Conservation (phyloP, 768 basidiomycete species). For the Mycena olivaceomarginata region DNA sequence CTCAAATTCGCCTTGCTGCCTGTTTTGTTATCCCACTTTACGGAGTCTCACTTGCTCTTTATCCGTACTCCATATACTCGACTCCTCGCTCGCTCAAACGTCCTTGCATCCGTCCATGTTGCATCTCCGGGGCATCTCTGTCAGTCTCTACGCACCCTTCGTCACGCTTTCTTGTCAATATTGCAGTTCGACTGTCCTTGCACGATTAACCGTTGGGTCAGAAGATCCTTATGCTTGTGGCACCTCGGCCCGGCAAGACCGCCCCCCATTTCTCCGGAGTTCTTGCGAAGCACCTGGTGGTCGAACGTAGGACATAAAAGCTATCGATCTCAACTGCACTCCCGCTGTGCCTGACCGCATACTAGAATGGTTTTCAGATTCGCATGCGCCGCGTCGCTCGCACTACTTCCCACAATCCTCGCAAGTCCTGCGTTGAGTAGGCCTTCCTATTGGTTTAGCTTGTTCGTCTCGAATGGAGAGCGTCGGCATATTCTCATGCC, state of each 20-base stretch:
- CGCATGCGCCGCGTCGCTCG: constrained; percentile 11
- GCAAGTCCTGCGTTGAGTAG: constrained; percentile 22
- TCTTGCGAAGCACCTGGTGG: constrained; percentile 25
- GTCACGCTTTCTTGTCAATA: neutral
- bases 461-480: constrained; percentile 33
- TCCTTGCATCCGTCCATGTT: neutral
- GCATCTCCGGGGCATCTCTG: neutral
- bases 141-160: neutral
- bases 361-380: constrained; percentile 11
- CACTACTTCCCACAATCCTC: constrained; percentile 23
- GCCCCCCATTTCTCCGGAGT: constrained; percentile 20
- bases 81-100: neutral
- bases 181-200: neutral
- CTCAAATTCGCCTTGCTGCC: too few relatives aligned
- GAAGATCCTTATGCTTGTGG: constrained; percentile 8
- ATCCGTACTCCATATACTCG: neutral
- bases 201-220: constrained; percentile 13
- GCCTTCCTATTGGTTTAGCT: constrained; percentile 37
- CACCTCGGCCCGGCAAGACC: constrained; percentile 14
- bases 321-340: neutral
- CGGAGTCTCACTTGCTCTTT: too few relatives aligned
- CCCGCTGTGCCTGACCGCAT: constrained; percentile 2
- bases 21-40: too few relatives aligned
- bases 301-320: constrained; percentile 25
- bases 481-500: constrained; percentile 17